Base-by-base conservation (phyloP, 83 land plant species). In the Diphasiastrum complanatum region DNA sequence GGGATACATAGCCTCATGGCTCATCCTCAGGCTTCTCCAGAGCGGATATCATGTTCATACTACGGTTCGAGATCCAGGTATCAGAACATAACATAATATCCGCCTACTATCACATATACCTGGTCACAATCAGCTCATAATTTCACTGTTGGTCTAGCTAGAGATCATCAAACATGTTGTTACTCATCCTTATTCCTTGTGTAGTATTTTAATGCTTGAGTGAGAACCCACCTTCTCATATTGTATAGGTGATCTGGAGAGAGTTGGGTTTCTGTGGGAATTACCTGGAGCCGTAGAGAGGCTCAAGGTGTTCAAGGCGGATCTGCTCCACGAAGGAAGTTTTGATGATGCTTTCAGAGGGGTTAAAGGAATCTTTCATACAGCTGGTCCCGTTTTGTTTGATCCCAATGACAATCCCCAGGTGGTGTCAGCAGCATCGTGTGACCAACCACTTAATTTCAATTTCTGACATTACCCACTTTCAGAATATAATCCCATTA, bases 281-380 rank as follows among this genome's bases (percentile, higher is more conserved):
- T 37, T 93, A 36, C 57, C 66, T 24, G 97, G 92, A n/a, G 96
- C 96, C 27, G 71, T 70, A 63, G 89, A 93, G 65, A 77, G 92
- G 51, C 89, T 93, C 1, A 75, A 56, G 64, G 51, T 93, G 2
- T 32, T 83, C 40, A 79, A 76, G 47, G 99, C 98, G 46, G 86
- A 93, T 67, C 56, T 93, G 49, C 33, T 81, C 65, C 79, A 70
- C 27, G 86, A 81, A 55, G 86, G 84, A 11, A 79, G 85, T 72
- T 93, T 93, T 57, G 91, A 93, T 67, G 82, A 73, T 22, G 91
- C 89, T 0, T 53, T 93, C 2, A 36, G 60, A 4, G 98, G 98
- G 10, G 91, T 81, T 0, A 68, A 81, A 54, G 85, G 91, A 0
- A 91, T 93, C 25, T 88, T 93, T 52, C 98, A 93, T 65, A 75